These are phyloP conservation scores for Naganishia vaughanmartiniae DNA, from an alignment of 768 basidiomycete species.

Conservation along the genomic window DNA sequence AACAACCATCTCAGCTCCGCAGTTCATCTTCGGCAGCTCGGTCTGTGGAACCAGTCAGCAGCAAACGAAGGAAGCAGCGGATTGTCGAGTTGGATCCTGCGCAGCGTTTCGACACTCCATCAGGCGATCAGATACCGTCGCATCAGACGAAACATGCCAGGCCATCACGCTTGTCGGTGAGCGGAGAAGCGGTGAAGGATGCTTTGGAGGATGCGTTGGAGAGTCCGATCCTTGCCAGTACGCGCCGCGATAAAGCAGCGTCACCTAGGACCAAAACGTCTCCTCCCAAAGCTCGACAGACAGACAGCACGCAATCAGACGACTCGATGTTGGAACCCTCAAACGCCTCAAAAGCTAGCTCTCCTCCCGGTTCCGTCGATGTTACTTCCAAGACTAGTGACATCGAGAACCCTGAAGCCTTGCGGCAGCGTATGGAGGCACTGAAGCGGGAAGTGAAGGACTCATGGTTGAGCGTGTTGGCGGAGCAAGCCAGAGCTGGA, in stretches of 20 bases:
- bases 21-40: slow-evolving; percentile 1
- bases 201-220: slow-evolving; percentile 15
- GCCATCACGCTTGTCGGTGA: not conserved
- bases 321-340: not conserved
- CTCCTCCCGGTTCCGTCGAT: not conserved
- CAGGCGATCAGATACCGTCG: not conserved
- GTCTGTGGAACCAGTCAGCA: not conserved
- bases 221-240: not conserved
- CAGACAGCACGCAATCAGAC: not conserved
- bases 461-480: slow-evolving; percentile 33
- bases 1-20: not conserved
- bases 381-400: not conserved
- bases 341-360: not conserved
- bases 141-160: too few species aligned
- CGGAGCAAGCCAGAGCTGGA: slow-evolving; percentile 25
- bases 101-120: not conserved
- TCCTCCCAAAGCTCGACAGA: not conserved
- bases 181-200: not conserved
- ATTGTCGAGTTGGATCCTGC: slow-evolving; percentile 31
- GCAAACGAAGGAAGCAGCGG: slow-evolving; percentile 27
- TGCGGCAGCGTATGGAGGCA: slow-evolving; percentile 30
- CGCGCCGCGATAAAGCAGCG: not conserved
- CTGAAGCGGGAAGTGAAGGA: slow-evolving; percentile 34
- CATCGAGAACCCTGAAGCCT: slow-evolving; percentile 2
- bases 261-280: not conserved